Base-by-base conservation (phyloP, 768 basidiomycete species). In the Suillus decipiens region DNA sequence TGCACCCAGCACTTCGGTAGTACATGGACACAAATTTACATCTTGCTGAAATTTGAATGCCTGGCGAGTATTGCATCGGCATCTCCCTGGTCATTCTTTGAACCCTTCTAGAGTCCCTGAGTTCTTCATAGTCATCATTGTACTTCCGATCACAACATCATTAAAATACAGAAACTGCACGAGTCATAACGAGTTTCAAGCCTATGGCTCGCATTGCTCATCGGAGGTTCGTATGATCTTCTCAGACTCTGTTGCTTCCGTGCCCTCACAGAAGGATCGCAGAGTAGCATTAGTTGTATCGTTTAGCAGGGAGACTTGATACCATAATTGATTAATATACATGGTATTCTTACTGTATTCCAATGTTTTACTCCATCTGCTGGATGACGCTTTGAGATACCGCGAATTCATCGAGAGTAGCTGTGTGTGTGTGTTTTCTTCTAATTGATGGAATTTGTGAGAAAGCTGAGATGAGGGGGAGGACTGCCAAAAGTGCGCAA, bases 321-420 rank as follows among this genome's bases (percentile, higher is more conserved):
- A 41, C 17, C 6, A 53, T 36, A 36, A 3, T 19, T n/a, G 9
- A 14, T 22, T 51, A 34, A 17, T 22, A 80, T 83, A 65, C 69
- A 86, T 84, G 68, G 66, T 82, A 86, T 81, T 77, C 19, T 80
- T 60, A 39, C 72, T 76, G 66, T 85, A 86, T 3, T 76, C 70
- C 82, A 3, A 80, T 66, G n/a, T 64, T 43, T 11, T 64, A 58
- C 69, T 80, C 77, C 17, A 75, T 68, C n/a, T 62, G 62, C 66
- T 79, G 68, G 61, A 87, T 70, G 22, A 75, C 36, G 5, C 68
- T 53, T 11, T 69, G 68, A 6, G 81, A 77, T 8, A 87, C 64
- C 57, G 70, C 64, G 1, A 74, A 22, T n/a, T 69, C 70, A 4
- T 72, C 76, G 59, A 86, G 60, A 61, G 71, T 75, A 1, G 82